Base-by-base conservation (phyloP, 73 alveolate genomes). In the Paramecium sonneborni region DNA sequence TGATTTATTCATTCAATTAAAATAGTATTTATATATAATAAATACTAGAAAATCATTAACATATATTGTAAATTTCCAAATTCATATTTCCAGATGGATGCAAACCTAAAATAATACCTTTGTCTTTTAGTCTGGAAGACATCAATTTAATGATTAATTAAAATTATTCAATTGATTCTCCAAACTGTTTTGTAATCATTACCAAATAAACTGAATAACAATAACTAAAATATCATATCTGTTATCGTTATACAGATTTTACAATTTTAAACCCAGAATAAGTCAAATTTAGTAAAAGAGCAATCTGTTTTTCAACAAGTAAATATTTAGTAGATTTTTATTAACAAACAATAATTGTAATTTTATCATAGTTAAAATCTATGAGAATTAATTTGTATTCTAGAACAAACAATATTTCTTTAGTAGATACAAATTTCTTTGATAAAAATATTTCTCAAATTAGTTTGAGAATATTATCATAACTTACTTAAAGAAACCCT, bases 51-150 rank as follows among this genome's bases (percentile, higher is more conserved):
- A 62, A 62, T 7, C 28, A 62, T 14, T 62, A 26, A 30, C 14
- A 32, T 0, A 62, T 62, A 32, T 28, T 62, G 1, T 12, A 62
- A 62, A n/a, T 62, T 0, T 30, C 84, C 18, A 62, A 62, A 62
- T 62, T 62, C 26, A 62, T 62, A 62, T 62, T 62, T 28, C 84
- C 84, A 30, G 84, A 62, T 30, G 84, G 84, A 62, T 62, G 84
- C 34, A 62, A 62, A 24, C 44, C 84, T 30, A 62, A 62, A 62
- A 28, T 62, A 0, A 62, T 62, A 12, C 84, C 84, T 23, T 62
- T 62, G 12, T 62, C 84, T 30, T 62, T 62, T 30, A 62, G 84
- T 30, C 6, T 62, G 1, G 84, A 62, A 32, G 84, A 62, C 39
- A 62, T 62, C 3, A 62, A 62, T 62, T 12, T 62, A n/a, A 72